Base-by-base conservation (phyloP, 2,329 filamentous ascomycete genomes). In the Curvularia hawaiiensis region DNA sequence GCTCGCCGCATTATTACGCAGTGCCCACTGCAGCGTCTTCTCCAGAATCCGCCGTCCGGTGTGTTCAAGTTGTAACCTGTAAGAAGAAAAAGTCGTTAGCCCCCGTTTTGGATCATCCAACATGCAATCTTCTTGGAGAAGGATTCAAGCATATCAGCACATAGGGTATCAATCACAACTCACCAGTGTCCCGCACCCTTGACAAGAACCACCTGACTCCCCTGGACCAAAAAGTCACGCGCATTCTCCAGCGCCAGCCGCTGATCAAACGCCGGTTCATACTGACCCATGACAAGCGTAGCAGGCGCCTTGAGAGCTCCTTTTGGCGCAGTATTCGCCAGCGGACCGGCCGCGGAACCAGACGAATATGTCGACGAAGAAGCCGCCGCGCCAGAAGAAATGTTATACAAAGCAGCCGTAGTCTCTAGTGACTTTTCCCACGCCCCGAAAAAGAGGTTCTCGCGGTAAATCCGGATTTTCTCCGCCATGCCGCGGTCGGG, bases 381-480 rank as follows among this genome's bases (percentile, higher is more conserved):
- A 38, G 35, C 33, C 3, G 31, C 12, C 11, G 33, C 33, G 3
- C 56, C 51, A 9, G 31, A 40, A 8, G 69, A 70, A 26, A 85
- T 74, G 16, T 78, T 77, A 56, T 79, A 80, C 8, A 85, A 75
- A 3, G 75, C 76, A 14, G 79, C 75, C 20, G 84, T 77, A 0
- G 78, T 82, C 59, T 83, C 78, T 24, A 83, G 67, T 2, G 80
- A 81, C 63, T 84, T 85, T 33, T 76, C 72, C 85, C 85, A 87
- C 12, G 67, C 70, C 0, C 70, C 70, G 3, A 69, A 58, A 20
- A 78, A 71, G 0, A 84, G 74, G 2, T 79, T 79, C 43, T 87
- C 79, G 31, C 83, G 80, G 70, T 87, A 87, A 52, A 85, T 80
- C 12, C 77, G 72, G 24, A 83, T 79, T 65, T 82, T 82, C 59